These are phyloP conservation scores for Hemileccinum impolitum DNA, from an alignment of 768 basidiomycete species.

Conservation along the genomic window DNA sequence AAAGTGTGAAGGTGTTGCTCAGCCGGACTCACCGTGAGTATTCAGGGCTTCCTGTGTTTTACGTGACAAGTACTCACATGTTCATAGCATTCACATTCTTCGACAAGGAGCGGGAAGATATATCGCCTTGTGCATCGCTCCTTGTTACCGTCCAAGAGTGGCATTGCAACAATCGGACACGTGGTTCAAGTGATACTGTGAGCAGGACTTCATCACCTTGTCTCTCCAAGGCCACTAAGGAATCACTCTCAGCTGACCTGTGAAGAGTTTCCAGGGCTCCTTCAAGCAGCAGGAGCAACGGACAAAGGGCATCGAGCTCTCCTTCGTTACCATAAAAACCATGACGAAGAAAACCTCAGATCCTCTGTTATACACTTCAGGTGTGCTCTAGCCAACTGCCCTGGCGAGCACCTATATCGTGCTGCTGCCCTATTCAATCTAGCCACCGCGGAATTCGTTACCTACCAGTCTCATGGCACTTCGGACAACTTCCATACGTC, in stretches of 20 bases:
- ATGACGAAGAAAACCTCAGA: not conserved
- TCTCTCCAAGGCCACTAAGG: not conserved
- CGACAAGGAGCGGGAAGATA: not conserved
- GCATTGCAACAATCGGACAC: not conserved
- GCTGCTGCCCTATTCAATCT: slow-evolving; percentile 13
- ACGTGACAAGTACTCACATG: not conserved
- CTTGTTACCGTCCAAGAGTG: not conserved
- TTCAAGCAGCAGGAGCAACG: not conserved
- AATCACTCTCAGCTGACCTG: not conserved
- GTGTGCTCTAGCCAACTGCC: not conserved
- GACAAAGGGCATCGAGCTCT: slow-evolving; percentile 3
- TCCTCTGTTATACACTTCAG: slow-evolving; percentile 4
- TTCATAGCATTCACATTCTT: not conserved
- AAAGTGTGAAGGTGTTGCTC: not conserved
- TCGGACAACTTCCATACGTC: not conserved
- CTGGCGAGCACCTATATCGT: not conserved
- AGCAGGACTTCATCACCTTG: not conserved
- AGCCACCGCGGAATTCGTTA: slow-evolving; percentile 6
- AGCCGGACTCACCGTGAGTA: not conserved
- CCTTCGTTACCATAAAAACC: not conserved
- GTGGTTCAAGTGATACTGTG: not conserved
- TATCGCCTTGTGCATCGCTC: not conserved
- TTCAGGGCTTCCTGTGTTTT: not conserved
- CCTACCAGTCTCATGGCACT: not conserved
- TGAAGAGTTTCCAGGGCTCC: not conserved